Percentiles rank a stretch among this genome's conserved stretches.
These are phyloP conservation scores for Canavalia gladiata DNA, from an alignment of 306 rosid genomes.

Conservation along the genomic window DNA sequence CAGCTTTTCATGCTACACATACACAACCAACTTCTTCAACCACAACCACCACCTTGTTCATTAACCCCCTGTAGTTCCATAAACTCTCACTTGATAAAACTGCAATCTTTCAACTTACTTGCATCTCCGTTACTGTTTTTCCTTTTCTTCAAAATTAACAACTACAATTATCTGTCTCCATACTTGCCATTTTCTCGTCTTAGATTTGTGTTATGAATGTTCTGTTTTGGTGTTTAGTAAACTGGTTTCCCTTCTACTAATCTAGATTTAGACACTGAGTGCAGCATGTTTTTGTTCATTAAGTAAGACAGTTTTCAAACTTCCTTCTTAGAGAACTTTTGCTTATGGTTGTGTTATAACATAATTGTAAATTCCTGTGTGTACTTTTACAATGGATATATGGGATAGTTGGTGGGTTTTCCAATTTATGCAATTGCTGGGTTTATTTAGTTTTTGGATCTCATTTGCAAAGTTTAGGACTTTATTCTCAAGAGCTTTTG, in stretches of 20 bases:
- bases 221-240: constrained; percentile 34
- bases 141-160: background rate
- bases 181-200: constrained; percentile 36
- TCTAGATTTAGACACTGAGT: constrained; percentile 10
- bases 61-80: background rate
- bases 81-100: constrained; percentile 35
- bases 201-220: constrained; percentile 35
- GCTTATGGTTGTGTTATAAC: background rate
- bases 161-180: constrained; percentile 19
- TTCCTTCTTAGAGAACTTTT: constrained; percentile 27
- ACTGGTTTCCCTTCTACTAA: constrained; percentile 13
- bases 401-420: constrained; percentile 55
- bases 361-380: background rate
- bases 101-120: constrained; percentile 7
- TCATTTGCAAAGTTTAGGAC: constrained; percentile 56
- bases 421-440: constrained; percentile 58
- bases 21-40: constrained; percentile 36
- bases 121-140: background rate
- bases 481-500: constrained; percentile 51
- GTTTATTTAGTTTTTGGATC: constrained; percentile 56
- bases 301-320: background rate
- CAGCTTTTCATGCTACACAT: constrained; percentile 19
- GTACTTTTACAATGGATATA: constrained; percentile 37
- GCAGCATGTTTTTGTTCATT: constrained; percentile 10
- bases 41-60: constrained; percentile 48